Percentiles rank a stretch among this genome's conserved stretches.
Conservation (phyloP, 169 alveolate species). For the Plasmodium fragile region DNA sequence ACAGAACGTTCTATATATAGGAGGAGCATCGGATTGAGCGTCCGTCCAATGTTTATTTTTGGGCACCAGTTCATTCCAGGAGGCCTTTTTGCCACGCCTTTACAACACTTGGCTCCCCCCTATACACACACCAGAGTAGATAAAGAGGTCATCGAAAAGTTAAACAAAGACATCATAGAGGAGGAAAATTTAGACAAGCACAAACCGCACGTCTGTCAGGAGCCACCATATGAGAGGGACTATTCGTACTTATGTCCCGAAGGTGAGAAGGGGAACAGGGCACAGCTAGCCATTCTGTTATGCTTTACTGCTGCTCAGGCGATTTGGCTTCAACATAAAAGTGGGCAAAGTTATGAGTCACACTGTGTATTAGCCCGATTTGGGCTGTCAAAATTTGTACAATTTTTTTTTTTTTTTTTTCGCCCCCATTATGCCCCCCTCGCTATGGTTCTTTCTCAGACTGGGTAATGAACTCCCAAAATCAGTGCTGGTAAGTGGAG, state of each 20-base stretch:
- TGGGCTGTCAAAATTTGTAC: neutral
- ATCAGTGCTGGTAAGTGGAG: slow-evolving; percentile 39
- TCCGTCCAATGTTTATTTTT: neutral
- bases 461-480: slow-evolving; percentile 33
- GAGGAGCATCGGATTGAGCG: neutral
- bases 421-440: neutral
- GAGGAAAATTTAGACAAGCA: slow-evolving; percentile 50
- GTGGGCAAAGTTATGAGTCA: neutral
- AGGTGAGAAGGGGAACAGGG: slow-evolving; percentile 12
- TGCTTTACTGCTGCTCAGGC: neutral
- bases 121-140: slow-evolving; percentile 13
- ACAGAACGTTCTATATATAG: neutral
- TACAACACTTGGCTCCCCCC: neutral
- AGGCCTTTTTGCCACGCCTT: neutral
- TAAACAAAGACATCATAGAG: slow-evolving; percentile 50
- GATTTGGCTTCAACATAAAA: neutral
- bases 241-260: slow-evolving; percentile 61
- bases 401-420: neutral
- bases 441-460: neutral
- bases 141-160: slow-evolving; percentile 29
- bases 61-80: neutral
- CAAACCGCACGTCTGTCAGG: slow-evolving; percentile 46
- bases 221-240: slow-evolving; percentile 57
- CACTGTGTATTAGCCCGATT: neutral
- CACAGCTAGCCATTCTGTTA: neutral